Base-by-base conservation (phyloP, 139 green algal species). In the Pycnococcus provasolii region DNA sequence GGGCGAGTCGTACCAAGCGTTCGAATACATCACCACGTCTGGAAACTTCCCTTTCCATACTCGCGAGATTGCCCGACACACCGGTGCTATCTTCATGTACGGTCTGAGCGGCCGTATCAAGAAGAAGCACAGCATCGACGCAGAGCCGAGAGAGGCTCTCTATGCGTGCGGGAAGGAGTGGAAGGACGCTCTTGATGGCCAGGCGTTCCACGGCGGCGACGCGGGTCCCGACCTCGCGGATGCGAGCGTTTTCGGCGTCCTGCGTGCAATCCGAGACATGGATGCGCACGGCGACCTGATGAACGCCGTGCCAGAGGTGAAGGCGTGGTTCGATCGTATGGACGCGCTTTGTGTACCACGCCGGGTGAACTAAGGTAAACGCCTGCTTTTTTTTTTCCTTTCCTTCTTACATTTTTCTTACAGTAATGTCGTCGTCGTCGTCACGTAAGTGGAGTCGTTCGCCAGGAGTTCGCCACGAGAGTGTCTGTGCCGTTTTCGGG, bases 61-160 rank as follows among this genome's bases (percentile, higher is more conserved):
- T 55, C 64, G 81, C 0, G 9, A 75, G 53, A 54, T 53, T 39
- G 70, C 72, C 5, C 58, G 69, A 9, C 74, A 73, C 7, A 42
- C 42, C 3, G 77, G 77, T 15, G 73, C 77, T 2, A 73, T 67
- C 11, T 48, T 53, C 8, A 83, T 83, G 77, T 83, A 80, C 65
- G 51, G 75, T 91, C 26, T 75, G 76, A 42, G 83, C 86, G 63
- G 53, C 68, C 4, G 65, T 71, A 83, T 94, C 77, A 89, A 89
- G 8, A 90, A 88, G 70, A 94, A 94, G 79, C 94, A 97, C 78
- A 67, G 74, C 67, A 91, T 98, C 59, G 70, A 88, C 0, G 67
- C 85, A 41, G 80, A 74, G 42, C 69, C 96, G 41, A 96, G 92
- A 71, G n/a, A 67, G 6, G 76, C 65, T 42, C 73, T 71, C 2